Evolutionary conservation across 2,329 filamentous ascomycete genomes (phyloP), one percentile per base, ranked within the genome.

Genomic region (Arthrinium puccinioides): DNA sequence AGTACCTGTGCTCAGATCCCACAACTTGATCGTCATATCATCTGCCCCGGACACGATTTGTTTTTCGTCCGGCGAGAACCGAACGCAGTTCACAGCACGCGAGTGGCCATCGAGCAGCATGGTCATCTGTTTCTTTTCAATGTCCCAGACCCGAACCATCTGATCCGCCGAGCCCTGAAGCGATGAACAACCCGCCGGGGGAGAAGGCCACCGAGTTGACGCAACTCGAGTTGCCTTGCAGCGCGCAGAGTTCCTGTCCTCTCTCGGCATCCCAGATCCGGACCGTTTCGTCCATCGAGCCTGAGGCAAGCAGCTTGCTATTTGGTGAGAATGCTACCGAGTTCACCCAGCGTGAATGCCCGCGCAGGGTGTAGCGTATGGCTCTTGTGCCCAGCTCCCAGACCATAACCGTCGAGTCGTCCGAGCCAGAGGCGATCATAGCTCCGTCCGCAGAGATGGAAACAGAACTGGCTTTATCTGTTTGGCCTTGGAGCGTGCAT

Each of bases 41-140:
- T 19, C 18, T 42, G 39, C 21, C 39, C 28, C 20, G 28, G 32
- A 7, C 14, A 15, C 13, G 14, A 30, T 30, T 30, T 30, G 28
- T 14, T 18, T 18, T 15, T 15, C 28, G 9, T 30, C 28, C 9
- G 23, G 23, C 23, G 23, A 25, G 23, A 25, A 25, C 13, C 23
- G 13, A 25, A 25, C 23, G 23, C 13, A 8, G 8, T 8, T 13
- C 8, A 9, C 23, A 9, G 9, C 23, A 25, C 23, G 23, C 23
- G 9, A 8, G 23, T 25, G 9, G 23, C 23, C 23, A 25, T 13
- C 23, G 23, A 25, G 9, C 23, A 25, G 16, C 28, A 30, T 9
- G 9, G 8, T 8, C 9, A 30, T 8, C 14, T 15, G 9, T 9
- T 18, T 14, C 13, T n/a, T 30, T 8, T 9, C 28, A 30, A 31